Conservation (phyloP, 768 basidiomycete genomes). For the Hirschioporus abietinus region DNA sequence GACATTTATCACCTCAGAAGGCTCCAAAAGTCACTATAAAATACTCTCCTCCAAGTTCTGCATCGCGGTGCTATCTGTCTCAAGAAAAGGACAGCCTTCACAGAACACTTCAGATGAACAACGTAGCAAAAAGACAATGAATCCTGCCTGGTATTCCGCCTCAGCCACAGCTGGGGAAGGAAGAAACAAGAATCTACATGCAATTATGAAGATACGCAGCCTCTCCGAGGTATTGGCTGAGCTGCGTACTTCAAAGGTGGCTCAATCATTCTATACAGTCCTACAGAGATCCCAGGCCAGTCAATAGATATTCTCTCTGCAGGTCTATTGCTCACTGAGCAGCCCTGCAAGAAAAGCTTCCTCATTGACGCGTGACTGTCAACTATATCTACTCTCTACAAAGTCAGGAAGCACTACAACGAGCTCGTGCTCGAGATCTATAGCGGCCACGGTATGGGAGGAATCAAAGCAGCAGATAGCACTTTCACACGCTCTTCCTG, state of each 20-base stretch:
- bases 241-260: slow-evolving; percentile 47
- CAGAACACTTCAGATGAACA: slow-evolving; percentile 12
- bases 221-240: slow-evolving; percentile 48
- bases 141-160: slow-evolving; percentile 30
- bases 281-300: slow-evolving; percentile 3
- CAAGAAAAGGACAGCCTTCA: neutral
- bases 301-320: neutral
- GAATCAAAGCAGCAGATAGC: slow-evolving; percentile 40
- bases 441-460: slow-evolving; percentile 46
- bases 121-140: slow-evolving; percentile 13
- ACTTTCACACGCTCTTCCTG: slow-evolving; percentile 23
- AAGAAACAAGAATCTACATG: slow-evolving; percentile 19
- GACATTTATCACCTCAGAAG: slow-evolving; percentile 36
- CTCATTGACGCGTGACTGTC: slow-evolving; percentile 52
- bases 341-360: slow-evolving; percentile 50
- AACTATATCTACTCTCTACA: slow-evolving; percentile 45
- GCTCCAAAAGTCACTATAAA: slow-evolving; percentile 37
- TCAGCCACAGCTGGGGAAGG: slow-evolving; percentile 16
- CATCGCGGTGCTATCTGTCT: slow-evolving; percentile 26
- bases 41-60: slow-evolving; percentile 43
- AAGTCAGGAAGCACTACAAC: slow-evolving; percentile 53
- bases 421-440: slow-evolving; percentile 52
- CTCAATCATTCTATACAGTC: slow-evolving; percentile 5
- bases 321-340: slow-evolving; percentile 47
- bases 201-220: slow-evolving; percentile 37